Evolutionary conservation across 2,329 filamentous ascomycete genomes (phyloP).

Genomic region (Akanthomyces dipterigenus): DNA sequence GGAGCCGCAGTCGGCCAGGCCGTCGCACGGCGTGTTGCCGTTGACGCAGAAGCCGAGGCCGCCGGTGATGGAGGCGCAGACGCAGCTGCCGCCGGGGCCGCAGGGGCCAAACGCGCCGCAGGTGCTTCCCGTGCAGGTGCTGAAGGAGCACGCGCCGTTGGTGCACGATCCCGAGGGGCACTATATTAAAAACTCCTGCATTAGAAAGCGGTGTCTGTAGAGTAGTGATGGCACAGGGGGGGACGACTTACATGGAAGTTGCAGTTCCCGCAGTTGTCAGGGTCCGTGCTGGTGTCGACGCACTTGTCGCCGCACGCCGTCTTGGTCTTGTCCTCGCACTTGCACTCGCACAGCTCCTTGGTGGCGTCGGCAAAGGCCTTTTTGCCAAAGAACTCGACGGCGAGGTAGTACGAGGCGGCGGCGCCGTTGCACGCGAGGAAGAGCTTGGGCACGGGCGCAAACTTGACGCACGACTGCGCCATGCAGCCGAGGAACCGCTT

Average conservation of each 20-base stretch:
- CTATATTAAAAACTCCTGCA: background rate
- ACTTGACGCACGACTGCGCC: background rate
- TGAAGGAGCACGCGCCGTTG: slow-evolving; percentile 6
- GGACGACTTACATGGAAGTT: background rate
- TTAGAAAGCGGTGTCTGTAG: background rate
- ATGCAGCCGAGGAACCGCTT: slow-evolving; percentile 3
- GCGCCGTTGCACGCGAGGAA: slow-evolving; percentile 4
- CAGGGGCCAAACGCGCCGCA: slow-evolving; percentile 3
- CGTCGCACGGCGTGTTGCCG: background rate
- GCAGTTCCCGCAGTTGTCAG: slow-evolving; percentile 8
- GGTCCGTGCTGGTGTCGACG: slow-evolving; percentile 2
- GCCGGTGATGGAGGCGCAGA: slow-evolving; percentile 4
- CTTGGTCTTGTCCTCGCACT: slow-evolving; percentile 7
- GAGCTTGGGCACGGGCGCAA: background rate
- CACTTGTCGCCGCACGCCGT: slow-evolving; percentile 5
- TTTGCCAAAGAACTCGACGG: background rate
- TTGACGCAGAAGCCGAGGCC: slow-evolving; percentile 10
- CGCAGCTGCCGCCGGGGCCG: slow-evolving; percentile 1
- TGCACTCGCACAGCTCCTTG: slow-evolving; percentile 7
- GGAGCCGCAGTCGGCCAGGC: background rate
- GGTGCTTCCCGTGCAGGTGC: background rate
- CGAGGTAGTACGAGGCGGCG: background rate
- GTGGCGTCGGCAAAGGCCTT: background rate
- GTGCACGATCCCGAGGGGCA: slow-evolving; percentile 4
- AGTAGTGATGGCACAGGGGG: background rate